Base-by-base conservation (phyloP, 768 basidiomycete genomes). In the Termitomyces sp. region DNA sequence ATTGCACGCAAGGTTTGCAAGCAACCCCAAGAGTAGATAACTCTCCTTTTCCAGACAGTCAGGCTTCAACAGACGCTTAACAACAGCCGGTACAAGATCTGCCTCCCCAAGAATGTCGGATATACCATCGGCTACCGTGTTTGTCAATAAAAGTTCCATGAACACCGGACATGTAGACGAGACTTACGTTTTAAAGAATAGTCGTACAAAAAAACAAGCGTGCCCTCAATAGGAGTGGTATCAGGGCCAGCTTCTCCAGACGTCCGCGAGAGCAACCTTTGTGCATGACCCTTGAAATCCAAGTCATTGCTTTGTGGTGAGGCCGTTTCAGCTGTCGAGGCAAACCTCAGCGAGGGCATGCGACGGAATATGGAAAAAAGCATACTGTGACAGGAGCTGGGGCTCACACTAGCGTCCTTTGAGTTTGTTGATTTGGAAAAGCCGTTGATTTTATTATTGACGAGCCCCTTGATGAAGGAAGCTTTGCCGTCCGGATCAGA, bases 1-100 rank as follows among this genome's bases (percentile, higher is more conserved):
- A 50, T 59, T 53, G 28, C 63, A 64, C 5, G 63, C 63, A 15
- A 64, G 57, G 45, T 64, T 64, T 31, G 63, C 60, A 20, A 64
- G 47, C 18, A 64, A 26, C n/a, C 63, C 63, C 10, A 56, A 44
- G 33, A 59, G 39, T 12, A 64, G 41, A 50, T 62, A 59, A 20
- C 48, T 59, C 39, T 64, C 63, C 31, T 50, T 58, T 47, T 61
- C 58, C 10, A 53, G 55, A 24, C 49, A 55, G 18, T 55, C 53
- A 4, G 51, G 51, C 15, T 45, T 44, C 5, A 49, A 37, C 24
- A 62, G 55, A 16, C 56, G 55, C 37, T 37, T 28, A 8, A 62
- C 28, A 5, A 56, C 54, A 15, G 50, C 52, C 6, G 57, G 58
- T 36, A 64, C 22, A n/a, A 64, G 50, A n/a, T 18, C 33, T 8